A percentile compares a stretch with the other conserved stretches of the same genome.
These are phyloP conservation scores for Colletotrichum phormii DNA, from an alignment of 2,329 filamentous ascomycete genomes.

Conservation along the genomic window DNA sequence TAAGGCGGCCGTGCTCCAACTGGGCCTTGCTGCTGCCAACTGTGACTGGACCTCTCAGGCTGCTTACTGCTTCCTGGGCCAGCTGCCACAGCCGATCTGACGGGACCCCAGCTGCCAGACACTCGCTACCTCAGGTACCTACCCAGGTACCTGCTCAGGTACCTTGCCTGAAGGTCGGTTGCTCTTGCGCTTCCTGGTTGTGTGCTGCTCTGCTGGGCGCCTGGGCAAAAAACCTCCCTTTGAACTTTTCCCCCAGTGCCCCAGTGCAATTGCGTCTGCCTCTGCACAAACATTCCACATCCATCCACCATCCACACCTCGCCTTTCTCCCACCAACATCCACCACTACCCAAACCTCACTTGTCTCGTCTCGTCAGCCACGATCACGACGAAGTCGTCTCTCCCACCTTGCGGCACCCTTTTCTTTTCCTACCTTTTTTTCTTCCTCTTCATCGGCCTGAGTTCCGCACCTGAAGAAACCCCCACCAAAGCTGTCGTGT, in stretches of 20 bases:
- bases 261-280: slow-evolving; percentile 25
- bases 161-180: not conserved
- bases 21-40: not conserved
- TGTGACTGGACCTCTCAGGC: not conserved
- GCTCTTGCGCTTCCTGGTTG: not conserved
- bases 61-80: too few relatives aligned
- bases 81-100: not conserved
- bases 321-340: slow-evolving; percentile 35
- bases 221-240: slow-evolving; percentile 35
- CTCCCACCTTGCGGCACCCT: slow-evolving; percentile 30
- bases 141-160: too few relatives aligned
- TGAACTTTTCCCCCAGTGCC: slow-evolving; percentile 32
- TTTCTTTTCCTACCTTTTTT: slow-evolving; percentile 42
- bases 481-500: slow-evolving; percentile 37
- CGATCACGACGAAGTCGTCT: slow-evolving; percentile 36
- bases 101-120: not conserved
- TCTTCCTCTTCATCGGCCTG: slow-evolving; percentile 42
- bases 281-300: slow-evolving; percentile 39
- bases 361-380: slow-evolving; percentile 39
- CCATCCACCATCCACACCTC: slow-evolving; percentile 40
- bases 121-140: not conserved
- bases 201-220: not conserved
- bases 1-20: not conserved
- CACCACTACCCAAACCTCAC: slow-evolving; percentile 39
- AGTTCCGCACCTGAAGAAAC: slow-evolving; percentile 33